Conservation (phyloP, 495 filamentous ascomycete genomes). For the Neurospora tetraspora region DNA sequence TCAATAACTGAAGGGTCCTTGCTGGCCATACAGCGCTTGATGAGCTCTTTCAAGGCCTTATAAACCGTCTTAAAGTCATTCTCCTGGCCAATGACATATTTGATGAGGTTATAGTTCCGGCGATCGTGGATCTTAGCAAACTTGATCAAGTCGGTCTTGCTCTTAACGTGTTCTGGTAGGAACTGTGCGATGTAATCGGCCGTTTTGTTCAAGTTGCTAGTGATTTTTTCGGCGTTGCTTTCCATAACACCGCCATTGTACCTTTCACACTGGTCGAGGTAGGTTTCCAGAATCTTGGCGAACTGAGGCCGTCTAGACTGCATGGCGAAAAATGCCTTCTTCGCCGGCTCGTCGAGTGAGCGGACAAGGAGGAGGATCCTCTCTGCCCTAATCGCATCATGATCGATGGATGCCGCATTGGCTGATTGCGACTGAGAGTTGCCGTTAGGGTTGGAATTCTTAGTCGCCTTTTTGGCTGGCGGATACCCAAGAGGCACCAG, state of each 20-base stretch:
- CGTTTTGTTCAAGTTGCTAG: conserved; percentile 53
- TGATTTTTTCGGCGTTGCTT: conserved; percentile 56
- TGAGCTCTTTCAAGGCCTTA: conserved; percentile 81
- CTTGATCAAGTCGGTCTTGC: conserved; percentile 65
- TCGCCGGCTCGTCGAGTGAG: conserved; percentile 67
- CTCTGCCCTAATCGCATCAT: conserved; percentile 77
- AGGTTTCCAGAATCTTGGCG: conserved; percentile 57
- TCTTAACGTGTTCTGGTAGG: conserved; percentile 60
- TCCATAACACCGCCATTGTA: conserved; percentile 83
- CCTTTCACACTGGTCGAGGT: conserved; percentile 70
- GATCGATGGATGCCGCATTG: conserved; percentile 44
- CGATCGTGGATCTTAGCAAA: conserved; percentile 90
- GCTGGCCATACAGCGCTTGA: conserved; percentile 58
- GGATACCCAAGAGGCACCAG: conserved; percentile 81
- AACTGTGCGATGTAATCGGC: conserved; percentile 61
- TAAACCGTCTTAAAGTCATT: conserved; percentile 86
- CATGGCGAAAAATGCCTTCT: conserved; percentile 81
- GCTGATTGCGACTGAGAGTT: conserved; percentile 46
- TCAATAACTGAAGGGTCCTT: conserved; percentile 53
- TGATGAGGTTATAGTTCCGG: conserved; percentile 79
- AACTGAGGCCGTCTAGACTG: conserved; percentile 63
- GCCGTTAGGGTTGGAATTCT: conserved; percentile 39
- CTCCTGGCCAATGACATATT: conserved; percentile 72
- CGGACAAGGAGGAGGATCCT: conserved; percentile 72
- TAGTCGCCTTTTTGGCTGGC: conserved; percentile 50